Evolutionary conservation across 495 filamentous ascomycete genomes (phyloP), one percentile per base, ranked within the genome.

Genomic region (Daldinia decipiens): DNA sequence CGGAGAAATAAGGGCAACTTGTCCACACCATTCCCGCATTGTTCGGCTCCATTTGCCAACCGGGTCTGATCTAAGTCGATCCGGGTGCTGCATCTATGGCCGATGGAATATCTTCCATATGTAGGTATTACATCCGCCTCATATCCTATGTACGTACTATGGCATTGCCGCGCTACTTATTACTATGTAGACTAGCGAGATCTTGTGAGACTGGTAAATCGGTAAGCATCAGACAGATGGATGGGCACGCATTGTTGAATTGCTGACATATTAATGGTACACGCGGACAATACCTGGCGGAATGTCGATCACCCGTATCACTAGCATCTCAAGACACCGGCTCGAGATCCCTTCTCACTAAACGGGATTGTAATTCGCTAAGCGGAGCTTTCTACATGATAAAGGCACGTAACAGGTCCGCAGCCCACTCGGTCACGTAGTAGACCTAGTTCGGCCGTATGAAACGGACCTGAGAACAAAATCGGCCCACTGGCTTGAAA

Each of bases 301-400:
- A 60, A 67, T 52, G 64, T 26, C 54, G 32, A 67, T 67, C 64
- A 67, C 56, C 55, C 64, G 47, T 65, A 47, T 59, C 43, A 66
- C 63, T 17, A 66, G n/a, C 63, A 63, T 21, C 34, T 29, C 36
- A 40, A 55, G 36, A 54, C 51, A 19, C 15, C 59, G 47, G 21
- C 60, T 63, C 52, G 38, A 40, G 38, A 62, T 53, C 45, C 45
- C 47, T 36, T 53, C 39, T 47, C 15, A 45, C 47, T 24, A 50
- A 66, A 52, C 6, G 7, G 55, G 8, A 9, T 66, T 17, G 15
- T 26, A 58, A 59, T 59, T 59, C 45, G 21, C 55, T 24, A 13
- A 13, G 8, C 13, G n/a, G 31, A 59, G 47, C 50, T 51, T 21
- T 65, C 21, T 56, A 65, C 47, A 39, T 27, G 17, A 29, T 11